Conservation (phyloP, 179 eudicot species). For the Beta macrorhiza region DNA sequence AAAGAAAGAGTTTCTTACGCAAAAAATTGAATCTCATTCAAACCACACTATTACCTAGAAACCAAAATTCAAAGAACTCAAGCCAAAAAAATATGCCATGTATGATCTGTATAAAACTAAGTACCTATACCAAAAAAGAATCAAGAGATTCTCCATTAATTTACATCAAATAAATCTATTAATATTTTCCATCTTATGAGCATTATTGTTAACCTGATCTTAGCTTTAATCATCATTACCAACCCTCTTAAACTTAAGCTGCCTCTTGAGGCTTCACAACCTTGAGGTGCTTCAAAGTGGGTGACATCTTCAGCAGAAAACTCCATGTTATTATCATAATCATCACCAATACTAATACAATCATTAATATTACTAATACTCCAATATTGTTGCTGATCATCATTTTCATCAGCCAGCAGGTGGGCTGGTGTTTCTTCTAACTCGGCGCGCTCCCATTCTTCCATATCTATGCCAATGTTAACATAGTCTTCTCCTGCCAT, state of each 20-base stretch:
- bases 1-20: too few species aligned
- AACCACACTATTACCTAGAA: too few species aligned
- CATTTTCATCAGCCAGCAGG: constrained; percentile 26
- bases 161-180: neutral
- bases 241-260: constrained; percentile 16
- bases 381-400: neutral
- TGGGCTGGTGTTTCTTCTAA: constrained; percentile 26
- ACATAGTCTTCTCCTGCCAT: constrained; percentile 33
- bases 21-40: too few species aligned
- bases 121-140: too few species aligned
- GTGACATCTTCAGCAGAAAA: neutral
- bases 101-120: too few species aligned
- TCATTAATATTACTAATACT: neutral
- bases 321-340: neutral
- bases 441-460: constrained; percentile 30
- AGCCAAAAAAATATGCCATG: too few species aligned
- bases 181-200: neutral
- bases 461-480: constrained; percentile 13
- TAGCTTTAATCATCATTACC: constrained; percentile 6
- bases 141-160: neutral
- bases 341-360: neutral
- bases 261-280: neutral
- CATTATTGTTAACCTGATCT: too few species aligned
- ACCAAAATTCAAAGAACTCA: too few species aligned
- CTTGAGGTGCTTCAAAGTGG: neutral